phyloP scores from a whole-genome alignment of 352 stramenopile species.

The Globisporangium yorkense region DNA sequence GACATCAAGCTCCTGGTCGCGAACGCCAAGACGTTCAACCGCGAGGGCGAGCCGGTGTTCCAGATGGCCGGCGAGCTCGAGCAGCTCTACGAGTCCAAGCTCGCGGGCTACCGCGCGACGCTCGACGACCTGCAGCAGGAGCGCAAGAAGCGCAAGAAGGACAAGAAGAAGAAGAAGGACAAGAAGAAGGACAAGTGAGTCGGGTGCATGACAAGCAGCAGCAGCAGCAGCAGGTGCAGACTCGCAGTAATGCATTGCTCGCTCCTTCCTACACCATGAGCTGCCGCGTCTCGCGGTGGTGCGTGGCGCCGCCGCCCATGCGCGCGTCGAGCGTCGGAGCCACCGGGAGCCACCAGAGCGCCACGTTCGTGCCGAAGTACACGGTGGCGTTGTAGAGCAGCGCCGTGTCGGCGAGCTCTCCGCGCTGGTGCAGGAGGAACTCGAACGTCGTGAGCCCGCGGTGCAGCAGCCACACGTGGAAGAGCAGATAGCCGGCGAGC shows the following conservation, averaged over 20 bases:
- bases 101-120: constrained; percentile 51
- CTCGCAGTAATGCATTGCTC: background rate
- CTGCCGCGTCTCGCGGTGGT: constrained; percentile 28
- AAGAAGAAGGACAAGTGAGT: constrained; percentile 85
- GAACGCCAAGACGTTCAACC: constrained; percentile 85
- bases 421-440: constrained; percentile 42
- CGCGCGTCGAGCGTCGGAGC: constrained; percentile 27
- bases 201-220: background rate
- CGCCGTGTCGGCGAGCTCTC: constrained; percentile 40
- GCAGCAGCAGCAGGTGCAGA: background rate
- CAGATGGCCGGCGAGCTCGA: constrained; percentile 81
- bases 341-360: constrained; percentile 55
- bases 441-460: constrained; percentile 73
- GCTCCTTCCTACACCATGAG: constrained; percentile 23
- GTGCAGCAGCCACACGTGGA: constrained; percentile 68
- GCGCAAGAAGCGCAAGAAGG: constrained; percentile 85
- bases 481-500: constrained; percentile 62
- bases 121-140: constrained; percentile 78
- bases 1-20: constrained; percentile 78
- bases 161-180: constrained; percentile 88
- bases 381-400: constrained; percentile 48
- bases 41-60: constrained; percentile 71
- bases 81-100: constrained; percentile 68
- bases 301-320: constrained; percentile 13
- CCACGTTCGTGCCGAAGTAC: constrained; percentile 56